These are phyloP conservation scores for Colletotrichum sp. DNA, from an alignment of 2,329 filamentous ascomycete genomes.

Conservation along the genomic window DNA sequence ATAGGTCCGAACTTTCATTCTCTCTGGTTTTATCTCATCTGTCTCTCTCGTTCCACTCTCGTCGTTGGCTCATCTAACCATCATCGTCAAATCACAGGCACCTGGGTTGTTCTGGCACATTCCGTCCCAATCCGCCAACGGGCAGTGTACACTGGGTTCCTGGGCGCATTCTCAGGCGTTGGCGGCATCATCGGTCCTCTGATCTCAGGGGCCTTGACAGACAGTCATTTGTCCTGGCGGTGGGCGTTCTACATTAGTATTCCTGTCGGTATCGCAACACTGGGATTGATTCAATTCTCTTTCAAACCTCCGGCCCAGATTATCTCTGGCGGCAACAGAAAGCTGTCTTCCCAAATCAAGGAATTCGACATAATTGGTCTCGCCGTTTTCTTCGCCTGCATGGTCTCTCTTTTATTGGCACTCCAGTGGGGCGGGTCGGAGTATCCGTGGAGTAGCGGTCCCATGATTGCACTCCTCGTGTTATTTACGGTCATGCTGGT, in stretches of 20 bases:
- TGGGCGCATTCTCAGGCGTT: conserved; percentile 42
- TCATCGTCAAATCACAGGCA: conserved; percentile 33
- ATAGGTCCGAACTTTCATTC: conserved; percentile 23
- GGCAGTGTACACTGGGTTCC: conserved; percentile 40
- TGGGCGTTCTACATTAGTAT: conserved; percentile 33
- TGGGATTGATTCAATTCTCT: conserved; percentile 31
- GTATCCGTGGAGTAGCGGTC: conserved; percentile 35
- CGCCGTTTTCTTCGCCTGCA: conserved; percentile 23
- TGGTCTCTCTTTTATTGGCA: conserved; percentile 47
- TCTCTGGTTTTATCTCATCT: not conserved
- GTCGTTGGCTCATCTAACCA: not conserved
- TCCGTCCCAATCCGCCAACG: conserved; percentile 35
- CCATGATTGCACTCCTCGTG: conserved; percentile 38
- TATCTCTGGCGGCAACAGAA: conserved; percentile 13
- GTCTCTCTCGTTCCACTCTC: not conserved
- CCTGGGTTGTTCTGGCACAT: conserved; percentile 41
- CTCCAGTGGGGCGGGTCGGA: conserved; percentile 46
- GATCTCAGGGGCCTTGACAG: conserved; percentile 32
- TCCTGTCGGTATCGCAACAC: conserved; percentile 27
- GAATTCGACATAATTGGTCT: conserved; percentile 27
- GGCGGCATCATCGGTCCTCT: conserved; percentile 30
- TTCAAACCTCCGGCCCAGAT: conserved; percentile 2
- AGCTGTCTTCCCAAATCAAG: conserved; percentile 11
- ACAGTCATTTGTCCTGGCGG: conserved; percentile 33
- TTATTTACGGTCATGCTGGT: conserved; percentile 32